These are phyloP conservation scores for Saprolegnia parasitica DNA, from an alignment of 352 stramenopile genomes.

Conservation along the genomic window DNA sequence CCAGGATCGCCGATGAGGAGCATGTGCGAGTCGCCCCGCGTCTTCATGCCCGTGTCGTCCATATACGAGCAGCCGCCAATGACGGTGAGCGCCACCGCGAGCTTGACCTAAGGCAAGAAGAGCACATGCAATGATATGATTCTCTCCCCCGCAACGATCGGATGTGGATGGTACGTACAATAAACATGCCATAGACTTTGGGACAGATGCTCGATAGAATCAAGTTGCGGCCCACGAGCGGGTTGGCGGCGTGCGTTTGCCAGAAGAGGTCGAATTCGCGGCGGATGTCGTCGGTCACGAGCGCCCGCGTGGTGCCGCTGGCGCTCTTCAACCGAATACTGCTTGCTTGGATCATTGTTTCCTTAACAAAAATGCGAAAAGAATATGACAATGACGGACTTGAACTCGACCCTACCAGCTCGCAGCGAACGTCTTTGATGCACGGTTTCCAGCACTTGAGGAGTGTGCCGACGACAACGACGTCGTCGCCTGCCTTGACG, in stretches of 20 bases:
- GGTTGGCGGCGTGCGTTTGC: conserved; percentile 46
- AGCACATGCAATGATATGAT: background rate
- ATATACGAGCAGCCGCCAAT: conserved; percentile 85
- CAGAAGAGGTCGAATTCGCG: conserved; percentile 92
- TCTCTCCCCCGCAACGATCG: too few species aligned
- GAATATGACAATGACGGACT: conserved; percentile 44
- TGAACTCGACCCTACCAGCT: conserved; percentile 62
- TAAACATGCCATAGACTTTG: conserved; percentile 91
- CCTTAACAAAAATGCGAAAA: too few species aligned
- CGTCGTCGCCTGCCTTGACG: conserved; percentile 94
- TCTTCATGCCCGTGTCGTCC: conserved; percentile 65
- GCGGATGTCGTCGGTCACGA: conserved; percentile 75
- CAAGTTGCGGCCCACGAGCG: conserved; percentile 75
- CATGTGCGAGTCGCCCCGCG: conserved; percentile 81
- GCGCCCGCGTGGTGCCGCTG: conserved; percentile 43
- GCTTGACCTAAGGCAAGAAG: conserved; percentile 60
- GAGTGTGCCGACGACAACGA: conserved; percentile 89
- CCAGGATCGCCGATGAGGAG: conserved; percentile 75
- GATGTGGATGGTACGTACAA: conserved; percentile 33
- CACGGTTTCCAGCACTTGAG: conserved; percentile 90
- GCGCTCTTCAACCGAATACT: conserved; percentile 69
- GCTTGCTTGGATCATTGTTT: conserved; percentile 77
- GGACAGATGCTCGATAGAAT: conserved; percentile 93
- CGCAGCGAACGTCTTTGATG: conserved; percentile 76
- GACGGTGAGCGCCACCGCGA: conserved; percentile 89